phyloP scores from a whole-genome alignment of 306 rosid genomes.

The Cucumis hystrix region DNA sequence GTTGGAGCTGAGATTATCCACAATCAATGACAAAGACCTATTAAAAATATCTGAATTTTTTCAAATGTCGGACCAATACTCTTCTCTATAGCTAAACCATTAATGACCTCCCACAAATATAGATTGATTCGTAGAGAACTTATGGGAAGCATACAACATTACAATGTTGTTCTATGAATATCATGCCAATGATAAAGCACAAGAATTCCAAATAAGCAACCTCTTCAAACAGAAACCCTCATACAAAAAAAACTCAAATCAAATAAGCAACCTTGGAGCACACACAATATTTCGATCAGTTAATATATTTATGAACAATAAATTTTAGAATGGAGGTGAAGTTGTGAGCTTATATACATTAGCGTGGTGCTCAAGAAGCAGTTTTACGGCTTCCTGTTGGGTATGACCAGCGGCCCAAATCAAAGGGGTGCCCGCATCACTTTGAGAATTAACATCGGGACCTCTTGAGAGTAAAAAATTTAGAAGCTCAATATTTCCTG shows the following conservation, averaged over 20 bases:
- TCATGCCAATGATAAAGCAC: background rate
- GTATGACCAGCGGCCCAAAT: constrained; percentile 96
- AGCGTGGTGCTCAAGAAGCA: constrained; percentile 60
- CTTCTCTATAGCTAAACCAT: background rate
- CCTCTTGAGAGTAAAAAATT: constrained; percentile 61
- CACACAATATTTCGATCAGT: background rate
- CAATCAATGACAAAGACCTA: background rate
- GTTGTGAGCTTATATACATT: constrained; percentile 35
- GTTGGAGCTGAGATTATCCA: background rate
- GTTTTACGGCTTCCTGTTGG: constrained; percentile 61
- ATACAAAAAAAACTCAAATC: background rate
- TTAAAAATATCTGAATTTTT: background rate
- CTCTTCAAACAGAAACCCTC: background rate
- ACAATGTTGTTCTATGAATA: background rate
- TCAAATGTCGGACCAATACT: background rate
- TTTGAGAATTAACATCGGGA: constrained; percentile 57
- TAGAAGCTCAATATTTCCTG: constrained; percentile 73
- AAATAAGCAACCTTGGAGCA: background rate
- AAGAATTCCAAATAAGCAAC: background rate
- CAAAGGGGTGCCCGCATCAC: constrained; percentile 82
- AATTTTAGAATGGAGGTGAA: background rate
- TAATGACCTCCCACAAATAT: background rate
- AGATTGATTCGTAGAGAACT: background rate
- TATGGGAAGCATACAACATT: background rate
- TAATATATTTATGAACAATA: background rate